A percentile compares a stretch with the other conserved stretches of the same genome.
These are phyloP conservation scores for Stipa capillata DNA, from an alignment of 176 grass and related monocot genomes.

Conservation along the genomic window DNA sequence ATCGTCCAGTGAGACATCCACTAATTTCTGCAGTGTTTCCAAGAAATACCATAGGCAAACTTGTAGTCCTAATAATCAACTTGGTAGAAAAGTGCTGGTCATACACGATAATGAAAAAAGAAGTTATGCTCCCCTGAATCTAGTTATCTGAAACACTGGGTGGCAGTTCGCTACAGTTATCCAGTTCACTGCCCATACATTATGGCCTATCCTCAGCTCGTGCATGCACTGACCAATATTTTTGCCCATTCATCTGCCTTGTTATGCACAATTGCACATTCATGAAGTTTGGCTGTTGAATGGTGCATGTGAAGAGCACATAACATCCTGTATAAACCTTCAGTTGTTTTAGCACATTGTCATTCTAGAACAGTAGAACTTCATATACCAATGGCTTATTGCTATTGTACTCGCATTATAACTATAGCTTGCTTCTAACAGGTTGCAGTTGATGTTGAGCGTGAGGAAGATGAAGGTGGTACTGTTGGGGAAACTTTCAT, in stretches of 20 bases:
- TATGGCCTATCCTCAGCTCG: background rate
- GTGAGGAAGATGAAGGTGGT: slow-evolving; percentile 89
- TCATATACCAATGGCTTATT: background rate
- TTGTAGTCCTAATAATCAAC: background rate
- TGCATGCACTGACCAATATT: background rate
- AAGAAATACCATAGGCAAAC: background rate
- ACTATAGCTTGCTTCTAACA: slow-evolving; percentile 28
- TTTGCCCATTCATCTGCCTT: background rate
- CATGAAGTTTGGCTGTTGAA: background rate
- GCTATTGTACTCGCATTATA: background rate
- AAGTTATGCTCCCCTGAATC: background rate
- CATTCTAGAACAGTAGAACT: background rate
- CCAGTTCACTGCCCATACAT: background rate
- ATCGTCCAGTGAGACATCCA: background rate
- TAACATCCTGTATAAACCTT: background rate
- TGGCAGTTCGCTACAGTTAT: background rate
- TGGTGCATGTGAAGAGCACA: background rate
- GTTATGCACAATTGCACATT: background rate
- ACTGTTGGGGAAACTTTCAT: slow-evolving; percentile 80
- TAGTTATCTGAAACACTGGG: background rate
- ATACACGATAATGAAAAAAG: background rate
- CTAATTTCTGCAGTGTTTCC: background rate
- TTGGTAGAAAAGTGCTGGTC: background rate
- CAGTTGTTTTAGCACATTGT: background rate
- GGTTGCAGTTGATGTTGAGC: slow-evolving; percentile 89